Evolutionary conservation across 805 yeast species (phyloP).

Genomic region (Candida maris): DNA sequence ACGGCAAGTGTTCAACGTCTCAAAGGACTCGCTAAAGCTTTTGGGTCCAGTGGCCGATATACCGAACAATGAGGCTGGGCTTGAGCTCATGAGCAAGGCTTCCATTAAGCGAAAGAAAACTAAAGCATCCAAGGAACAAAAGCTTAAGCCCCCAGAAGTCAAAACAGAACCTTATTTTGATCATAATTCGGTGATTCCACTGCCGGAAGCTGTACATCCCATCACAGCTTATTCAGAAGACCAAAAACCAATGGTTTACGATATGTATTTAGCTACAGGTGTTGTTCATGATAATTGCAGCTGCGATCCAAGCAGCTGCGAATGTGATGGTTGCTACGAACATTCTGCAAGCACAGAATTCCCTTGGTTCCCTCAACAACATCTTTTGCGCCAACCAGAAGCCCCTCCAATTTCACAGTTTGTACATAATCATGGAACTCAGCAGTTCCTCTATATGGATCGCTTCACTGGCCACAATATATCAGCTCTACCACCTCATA

Average conservation of each 20-base stretch:
- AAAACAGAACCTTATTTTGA: too few relatives aligned
- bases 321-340: slow-evolving; percentile 30
- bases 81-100: slow-evolving; percentile 26
- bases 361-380: background rate
- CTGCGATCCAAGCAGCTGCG: slow-evolving; percentile 31
- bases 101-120: too few relatives aligned
- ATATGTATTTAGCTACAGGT: slow-evolving; percentile 31
- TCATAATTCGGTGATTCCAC: too few relatives aligned
- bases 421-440: background rate
- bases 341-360: slow-evolving; percentile 15
- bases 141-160: too few relatives aligned
- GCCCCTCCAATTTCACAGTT: background rate
- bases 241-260: slow-evolving; percentile 18
- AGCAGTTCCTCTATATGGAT: background rate
- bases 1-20: slow-evolving; percentile 34
- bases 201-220: too few relatives aligned
- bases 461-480: background rate
- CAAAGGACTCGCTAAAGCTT: slow-evolving; percentile 31
- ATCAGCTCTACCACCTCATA: background rate
- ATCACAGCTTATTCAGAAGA: too few relatives aligned
- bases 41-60: slow-evolving; percentile 33
- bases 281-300: slow-evolving; percentile 34
- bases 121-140: too few relatives aligned
- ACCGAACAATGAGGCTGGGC: slow-evolving; percentile 31
- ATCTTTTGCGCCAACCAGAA: background rate